Evolutionary conservation across 1,284 basidiomycete species (phyloP).

Genomic region (Austroboletus novae-zelandiae): DNA sequence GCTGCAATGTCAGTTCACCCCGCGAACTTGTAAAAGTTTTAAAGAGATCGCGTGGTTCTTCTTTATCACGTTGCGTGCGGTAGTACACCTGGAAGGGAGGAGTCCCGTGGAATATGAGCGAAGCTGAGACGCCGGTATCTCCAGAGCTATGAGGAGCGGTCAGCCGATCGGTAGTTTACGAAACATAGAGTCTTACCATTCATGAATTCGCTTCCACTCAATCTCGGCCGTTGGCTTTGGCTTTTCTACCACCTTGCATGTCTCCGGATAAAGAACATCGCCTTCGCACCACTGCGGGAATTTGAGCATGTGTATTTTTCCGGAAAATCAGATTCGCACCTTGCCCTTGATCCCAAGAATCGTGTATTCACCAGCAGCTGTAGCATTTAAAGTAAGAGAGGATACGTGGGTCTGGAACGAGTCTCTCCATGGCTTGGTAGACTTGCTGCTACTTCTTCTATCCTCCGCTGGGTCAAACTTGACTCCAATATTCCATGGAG

Average conservation of each 20-base stretch:
- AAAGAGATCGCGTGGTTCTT: constrained; percentile 53
- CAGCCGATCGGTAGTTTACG: constrained; percentile 5
- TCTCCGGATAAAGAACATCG: constrained; percentile 78
- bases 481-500: constrained; percentile 65
- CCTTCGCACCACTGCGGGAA: constrained; percentile 64
- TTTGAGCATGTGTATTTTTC: constrained; percentile 2
- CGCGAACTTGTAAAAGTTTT: constrained; percentile 71
- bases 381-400: constrained; percentile 52
- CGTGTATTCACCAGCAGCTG: constrained; percentile 78
- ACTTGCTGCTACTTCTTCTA: constrained; percentile 36
- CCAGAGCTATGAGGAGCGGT: constrained; percentile 66
- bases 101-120: constrained; percentile 83
- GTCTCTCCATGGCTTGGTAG: constrained; percentile 60
- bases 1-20: constrained; percentile 84
- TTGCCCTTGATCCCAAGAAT: constrained; percentile 73
- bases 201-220: constrained; percentile 87
- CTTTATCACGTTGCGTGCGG: constrained; percentile 69
- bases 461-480: constrained; percentile 54
- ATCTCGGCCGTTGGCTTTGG: constrained; percentile 81
- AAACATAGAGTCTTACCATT: constrained; percentile 59
- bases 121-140: constrained; percentile 88
- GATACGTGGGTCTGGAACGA: constrained; percentile 49
- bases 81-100: constrained; percentile 89
- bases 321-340: constrained; percentile 29
- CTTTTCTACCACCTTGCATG: constrained; percentile 71